Conservation (phyloP, 176 grass and related monocot genomes). For the Olyra latifolia region DNA sequence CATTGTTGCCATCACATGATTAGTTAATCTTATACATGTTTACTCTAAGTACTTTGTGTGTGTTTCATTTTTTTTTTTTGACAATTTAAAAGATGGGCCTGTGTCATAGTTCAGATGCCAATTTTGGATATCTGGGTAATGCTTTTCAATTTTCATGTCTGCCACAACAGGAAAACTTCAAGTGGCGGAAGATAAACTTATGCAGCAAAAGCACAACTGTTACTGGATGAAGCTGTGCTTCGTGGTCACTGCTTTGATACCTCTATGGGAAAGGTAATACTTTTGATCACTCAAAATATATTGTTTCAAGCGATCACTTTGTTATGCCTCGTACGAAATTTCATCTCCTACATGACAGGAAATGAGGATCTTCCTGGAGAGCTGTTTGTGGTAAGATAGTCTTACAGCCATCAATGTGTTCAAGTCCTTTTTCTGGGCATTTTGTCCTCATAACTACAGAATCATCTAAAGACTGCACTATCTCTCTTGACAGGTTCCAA, state of each 20-base stretch:
- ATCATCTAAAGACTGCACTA: slow-evolving; percentile 6
- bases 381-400: slow-evolving; percentile 62
- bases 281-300: background rate
- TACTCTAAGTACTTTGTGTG: slow-evolving; percentile 2
- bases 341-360: slow-evolving; percentile 54
- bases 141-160: slow-evolving; percentile 53
- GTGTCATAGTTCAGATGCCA: slow-evolving; percentile 10
- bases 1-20: background rate
- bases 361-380: slow-evolving; percentile 81
- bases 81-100: slow-evolving; percentile 16
- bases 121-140: slow-evolving; percentile 5
- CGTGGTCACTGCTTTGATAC: slow-evolving; percentile 97
- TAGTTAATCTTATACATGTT: background rate
- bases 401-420: background rate
- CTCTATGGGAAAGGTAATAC: slow-evolving; percentile 90
- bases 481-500: slow-evolving; percentile 60
- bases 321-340: slow-evolving; percentile 35
- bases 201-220: slow-evolving; percentile 80
- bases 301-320: slow-evolving; percentile 23
- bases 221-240: slow-evolving; percentile 95
- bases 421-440: background rate
- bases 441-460: background rate
- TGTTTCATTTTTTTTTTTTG: background rate
- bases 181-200: slow-evolving; percentile 75
- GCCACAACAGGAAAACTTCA: slow-evolving; percentile 58